Percentiles rank a stretch among this genome's conserved stretches.
phyloP scores from a whole-genome alignment of 129 eudicot species.

The Arctium lappa region DNA sequence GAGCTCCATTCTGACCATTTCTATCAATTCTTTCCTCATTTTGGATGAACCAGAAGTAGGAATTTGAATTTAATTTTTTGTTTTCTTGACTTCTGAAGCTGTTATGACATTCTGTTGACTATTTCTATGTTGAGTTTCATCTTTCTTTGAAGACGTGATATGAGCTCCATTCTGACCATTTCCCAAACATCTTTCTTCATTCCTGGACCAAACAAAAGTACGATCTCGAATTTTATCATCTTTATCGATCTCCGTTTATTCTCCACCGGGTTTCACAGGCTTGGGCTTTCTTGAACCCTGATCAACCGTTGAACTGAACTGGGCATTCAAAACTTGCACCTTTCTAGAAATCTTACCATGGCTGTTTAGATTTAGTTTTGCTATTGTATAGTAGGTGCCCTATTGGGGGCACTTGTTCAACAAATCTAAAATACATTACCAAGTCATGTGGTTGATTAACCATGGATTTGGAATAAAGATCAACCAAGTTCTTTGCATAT shows the following conservation, averaged over 20 bases:
- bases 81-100: not conserved
- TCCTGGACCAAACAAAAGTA: not conserved
- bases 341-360: conserved; percentile 11
- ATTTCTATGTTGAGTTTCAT: not conserved
- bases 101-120: not conserved
- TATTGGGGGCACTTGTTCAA: no score
- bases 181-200: conserved; percentile 5
- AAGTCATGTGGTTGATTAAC: no score
- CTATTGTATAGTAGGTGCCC: no score
- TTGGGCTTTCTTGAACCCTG: conserved; percentile 15
- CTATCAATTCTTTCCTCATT: not conserved
- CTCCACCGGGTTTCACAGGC: not conserved
- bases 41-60: not conserved
- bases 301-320: not conserved
- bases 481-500: no score
- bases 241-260: conserved; percentile 19
- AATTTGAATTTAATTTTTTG: not conserved
- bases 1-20: not conserved
- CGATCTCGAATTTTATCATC: not conserved
- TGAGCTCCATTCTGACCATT: not conserved
- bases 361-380: no score
- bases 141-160: not conserved
- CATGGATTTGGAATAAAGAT: no score
- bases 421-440: no score
- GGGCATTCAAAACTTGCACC: not conserved